Evolutionary conservation across 768 basidiomycete species (phyloP), one percentile per base, ranked within the genome.

Genomic region (Tylopilus vinaceipallidus): DNA sequence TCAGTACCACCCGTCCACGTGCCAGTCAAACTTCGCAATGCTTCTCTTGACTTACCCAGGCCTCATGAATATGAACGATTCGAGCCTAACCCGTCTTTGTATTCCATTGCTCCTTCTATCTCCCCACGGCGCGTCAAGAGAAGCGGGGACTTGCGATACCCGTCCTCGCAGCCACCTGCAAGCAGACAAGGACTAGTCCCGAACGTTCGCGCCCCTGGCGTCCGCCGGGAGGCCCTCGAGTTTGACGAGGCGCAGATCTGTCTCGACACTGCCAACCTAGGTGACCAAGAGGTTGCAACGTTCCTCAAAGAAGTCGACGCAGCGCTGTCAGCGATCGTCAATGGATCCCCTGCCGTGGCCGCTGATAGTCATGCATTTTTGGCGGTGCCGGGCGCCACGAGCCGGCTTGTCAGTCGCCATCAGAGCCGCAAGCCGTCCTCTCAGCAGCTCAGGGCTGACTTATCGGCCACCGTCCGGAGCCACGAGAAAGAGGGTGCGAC

Each of bases 231-330:
- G 36, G 48, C 57, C n/a, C 30, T 65, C 33, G 65, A 65, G 39
- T 65, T 54, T 44, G 65, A 65, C 17, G 64, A 67, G 6, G 65
- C 45, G 9, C 64, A 65, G 39, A 62, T 65, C 36, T 65, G 64
- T 39, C 64, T 65, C 30, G 64, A 65, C 52, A 65, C 64, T 3
- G 65, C 64, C 42, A 65, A 58, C 42, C 37, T 64, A 2, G 56
- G 60, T 3, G 64, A 67, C 38, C 64, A 65, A 49, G 64, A 65
- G 52, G 56, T 65, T 26, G 64, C 65, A 34, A 62, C 62, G 39
- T 65, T 65, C 49, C 60, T 65, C 42, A 67, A 62, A 45, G 64
- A 65, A 29, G 62, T 65, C 20, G 64, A 65, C 23, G 64, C 64
- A 26, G 64, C 64, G 1, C 43, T 65, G 40, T 62, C 64, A 8